These are phyloP conservation scores for Apiotrichum veenhuisii DNA, from an alignment of 1,284 basidiomycete species.

Conservation along the genomic window DNA sequence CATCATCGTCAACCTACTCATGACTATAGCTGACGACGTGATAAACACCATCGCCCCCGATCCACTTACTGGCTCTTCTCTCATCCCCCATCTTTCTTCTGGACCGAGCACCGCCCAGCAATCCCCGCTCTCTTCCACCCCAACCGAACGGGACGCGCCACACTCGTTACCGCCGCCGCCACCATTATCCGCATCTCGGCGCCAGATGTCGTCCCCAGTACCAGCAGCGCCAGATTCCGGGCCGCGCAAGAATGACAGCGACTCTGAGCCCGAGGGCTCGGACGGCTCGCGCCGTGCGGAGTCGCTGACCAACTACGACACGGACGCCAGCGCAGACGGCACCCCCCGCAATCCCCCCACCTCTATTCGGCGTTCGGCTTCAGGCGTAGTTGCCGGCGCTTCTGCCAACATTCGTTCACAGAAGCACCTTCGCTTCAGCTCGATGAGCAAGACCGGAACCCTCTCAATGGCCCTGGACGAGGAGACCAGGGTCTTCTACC, in stretches of 20 bases:
- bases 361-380: constrained; percentile 5
- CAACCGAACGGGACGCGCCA: not conserved
- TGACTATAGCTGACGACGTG: not conserved
- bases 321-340: not conserved
- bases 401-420: not conserved
- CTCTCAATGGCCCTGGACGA: not conserved
- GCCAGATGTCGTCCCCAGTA: not conserved
- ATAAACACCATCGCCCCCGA: not conserved
- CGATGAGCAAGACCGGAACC: not conserved
- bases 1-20: not conserved
- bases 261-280: not conserved
- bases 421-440: constrained; percentile 20
- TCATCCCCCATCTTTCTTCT: not conserved
- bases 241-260: not conserved
- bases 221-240: not conserved
- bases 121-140: not conserved
- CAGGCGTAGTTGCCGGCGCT: not conserved
- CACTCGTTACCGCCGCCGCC: not conserved
- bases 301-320: not conserved
- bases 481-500: constrained; percentile 3
- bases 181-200: too few species aligned
- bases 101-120: not conserved
- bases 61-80: not conserved
- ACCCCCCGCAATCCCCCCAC: not conserved
- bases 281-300: not conserved